Evolutionary conservation across 2,329 filamentous ascomycete genomes (phyloP), one percentile per base, ranked within the genome.

Genomic region (Pseudogymnoascus sp.): DNA sequence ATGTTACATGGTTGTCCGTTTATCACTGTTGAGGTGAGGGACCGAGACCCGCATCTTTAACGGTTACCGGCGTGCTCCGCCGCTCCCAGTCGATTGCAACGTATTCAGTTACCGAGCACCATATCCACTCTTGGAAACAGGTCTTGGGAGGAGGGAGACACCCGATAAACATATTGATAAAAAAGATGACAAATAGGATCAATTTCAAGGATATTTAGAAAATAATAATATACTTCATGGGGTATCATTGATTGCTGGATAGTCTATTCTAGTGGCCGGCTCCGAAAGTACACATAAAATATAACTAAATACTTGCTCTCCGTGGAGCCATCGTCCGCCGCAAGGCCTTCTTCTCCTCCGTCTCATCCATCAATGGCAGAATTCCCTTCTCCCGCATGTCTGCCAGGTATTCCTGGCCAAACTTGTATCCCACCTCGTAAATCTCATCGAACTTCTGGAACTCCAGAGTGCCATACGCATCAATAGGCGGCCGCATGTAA

Each of bases 391-490:
- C 89, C 72, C 87, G 87, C 73, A 97, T 78, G 69, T 87, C 83
- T 62, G 85, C 85, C 67, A 99, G 75, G 73, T 89, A 97, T 62
- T 91, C 85, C 74, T 89, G 88, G 4, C 92, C 95, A 72, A 88
- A 99, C 62, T 84, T 82, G 76, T 96, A 96, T 1, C 95, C 96
- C 10, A 97, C 83, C 69, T 89, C 82, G 72, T 96, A 96, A 62
- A 99, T 93, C 80, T 99, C 96, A 71, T 97, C 93, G 75, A 99
- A 99, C 75, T 96, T 97, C 66, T 87, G 90, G 79, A 99, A 99
- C 64, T 99, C 95, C 31, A 99, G 79, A 1, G 95, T 99, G 4
- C 93, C 95, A 70, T 96, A 99, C 1, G 85, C 83, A 72, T 97
- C 95, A 66, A 99, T 89, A 0, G 95, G 95, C 4, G 96, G 96